Evolutionary conservation across 2,329 filamentous ascomycete species (phyloP).

Genomic region (Metarhizium anisopliae): DNA sequence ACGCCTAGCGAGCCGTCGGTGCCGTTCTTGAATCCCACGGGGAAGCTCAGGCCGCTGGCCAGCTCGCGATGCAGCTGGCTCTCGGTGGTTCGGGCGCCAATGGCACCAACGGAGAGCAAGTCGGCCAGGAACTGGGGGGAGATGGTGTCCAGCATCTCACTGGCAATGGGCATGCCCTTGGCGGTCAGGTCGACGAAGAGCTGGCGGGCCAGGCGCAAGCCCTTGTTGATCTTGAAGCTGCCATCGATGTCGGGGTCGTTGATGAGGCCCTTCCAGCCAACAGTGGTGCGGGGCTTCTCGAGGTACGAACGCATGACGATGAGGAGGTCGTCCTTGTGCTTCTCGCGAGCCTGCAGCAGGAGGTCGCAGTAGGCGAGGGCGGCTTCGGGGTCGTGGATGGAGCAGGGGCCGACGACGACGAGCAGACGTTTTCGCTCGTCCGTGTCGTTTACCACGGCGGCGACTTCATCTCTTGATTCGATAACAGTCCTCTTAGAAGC

Average conservation of each 20-base stretch:
- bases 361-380: slow-evolving; percentile 89
- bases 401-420: slow-evolving; percentile 89
- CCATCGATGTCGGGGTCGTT: slow-evolving; percentile 98
- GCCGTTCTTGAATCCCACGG: slow-evolving; percentile 98
- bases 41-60: slow-evolving; percentile 89
- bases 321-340: slow-evolving; percentile 80
- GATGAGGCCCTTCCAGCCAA: slow-evolving; percentile 98
- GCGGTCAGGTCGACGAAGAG: slow-evolving; percentile 88
- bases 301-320: slow-evolving; percentile 98
- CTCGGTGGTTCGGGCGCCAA: slow-evolving; percentile 95
- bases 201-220: slow-evolving; percentile 74
- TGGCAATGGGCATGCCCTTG: slow-evolving; percentile 91
- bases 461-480: slow-evolving; percentile 52
- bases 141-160: slow-evolving; percentile 97
- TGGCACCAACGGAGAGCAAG: slow-evolving; percentile 80
- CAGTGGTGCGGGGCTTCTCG: slow-evolving; percentile 95
- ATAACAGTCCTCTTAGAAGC: slow-evolving; percentile 53
- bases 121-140: slow-evolving; percentile 95
- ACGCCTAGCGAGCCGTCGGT: slow-evolving; percentile 86
- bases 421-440: slow-evolving; percentile 51
- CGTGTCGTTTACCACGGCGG: slow-evolving; percentile 59
- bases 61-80: slow-evolving; percentile 92
- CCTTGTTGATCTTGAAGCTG: slow-evolving; percentile 99
- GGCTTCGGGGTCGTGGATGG: slow-evolving; percentile 87
- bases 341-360: slow-evolving; percentile 72